Conservation (phyloP, 2,329 filamentous ascomycete species). For the Ascochyta rabiei region DNA sequence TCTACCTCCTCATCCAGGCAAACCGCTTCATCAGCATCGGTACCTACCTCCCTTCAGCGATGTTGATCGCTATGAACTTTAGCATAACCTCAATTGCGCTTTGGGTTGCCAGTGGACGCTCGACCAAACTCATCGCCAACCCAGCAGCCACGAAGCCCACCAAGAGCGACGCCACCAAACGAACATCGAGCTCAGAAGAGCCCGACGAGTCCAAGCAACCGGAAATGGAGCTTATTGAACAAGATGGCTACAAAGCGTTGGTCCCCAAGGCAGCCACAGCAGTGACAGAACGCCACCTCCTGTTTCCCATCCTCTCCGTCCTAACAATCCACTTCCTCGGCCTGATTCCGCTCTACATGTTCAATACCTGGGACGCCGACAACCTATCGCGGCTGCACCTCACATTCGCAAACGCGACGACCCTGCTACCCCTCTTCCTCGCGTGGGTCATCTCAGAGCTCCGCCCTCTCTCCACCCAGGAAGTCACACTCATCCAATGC, state of each 20-base stretch:
- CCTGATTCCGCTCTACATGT: conserved; percentile 80
- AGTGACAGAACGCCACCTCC: conserved; percentile 67
- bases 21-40: conserved; percentile 97
- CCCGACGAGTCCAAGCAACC: conserved; percentile 5
- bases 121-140: conserved; percentile 26
- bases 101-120: conserved; percentile 83
- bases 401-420: conserved; percentile 41
- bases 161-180: not conserved
- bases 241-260: conserved; percentile 44
- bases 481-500: conserved; percentile 80
- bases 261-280: conserved; percentile 48
- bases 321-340: conserved; percentile 76
- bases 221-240: conserved; percentile 38
- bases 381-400: conserved; percentile 35
- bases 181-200: conserved; percentile 62
- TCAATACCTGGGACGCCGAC: conserved; percentile 72
- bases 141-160: conserved; percentile 32
- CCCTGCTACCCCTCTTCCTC: conserved; percentile 41
- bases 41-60: conserved; percentile 96
- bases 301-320: conserved; percentile 76
- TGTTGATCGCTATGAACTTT: conserved; percentile 93
- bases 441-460: conserved; percentile 42
- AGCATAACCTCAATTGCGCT: conserved; percentile 92
- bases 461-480: conserved; percentile 65
- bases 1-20: conserved; percentile 90